Evolutionary conservation across 2,329 filamentous ascomycete species (phyloP).

Genomic region (Ceratocystiopsis brevicomis): DNA sequence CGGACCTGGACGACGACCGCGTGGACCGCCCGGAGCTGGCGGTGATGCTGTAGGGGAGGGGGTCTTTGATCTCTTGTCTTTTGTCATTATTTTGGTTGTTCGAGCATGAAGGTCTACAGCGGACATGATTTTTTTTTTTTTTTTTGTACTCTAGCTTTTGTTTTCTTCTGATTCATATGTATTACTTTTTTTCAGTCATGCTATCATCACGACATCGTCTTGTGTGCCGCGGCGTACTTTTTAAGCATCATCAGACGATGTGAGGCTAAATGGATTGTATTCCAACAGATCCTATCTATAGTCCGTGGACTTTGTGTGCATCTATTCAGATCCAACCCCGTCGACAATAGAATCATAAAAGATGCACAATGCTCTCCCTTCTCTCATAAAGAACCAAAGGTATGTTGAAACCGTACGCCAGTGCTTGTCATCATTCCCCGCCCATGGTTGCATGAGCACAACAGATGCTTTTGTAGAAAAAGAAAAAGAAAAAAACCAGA

Average conservation of each 20-base stretch:
- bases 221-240: too few relatives aligned
- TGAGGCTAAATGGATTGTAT: too few relatives aligned
- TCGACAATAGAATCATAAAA: not conserved
- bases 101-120: not conserved
- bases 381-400: constrained; percentile 5
- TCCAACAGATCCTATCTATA: too few relatives aligned
- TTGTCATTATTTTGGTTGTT: not conserved
- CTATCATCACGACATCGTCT: too few relatives aligned
- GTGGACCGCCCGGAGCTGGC: constrained; percentile 63
- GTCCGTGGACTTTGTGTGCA: too few relatives aligned
- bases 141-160: not conserved
- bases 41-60: constrained; percentile 48
- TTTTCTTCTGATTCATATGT: not conserved
- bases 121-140: not conserved
- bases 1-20: constrained; percentile 63
- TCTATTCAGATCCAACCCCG: too few relatives aligned
- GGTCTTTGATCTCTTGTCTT: not conserved
- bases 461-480: constrained; percentile 5
- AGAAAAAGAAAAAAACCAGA: not conserved
- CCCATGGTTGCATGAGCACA: constrained; percentile 7
- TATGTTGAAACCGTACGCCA: constrained; percentile 13
- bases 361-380: not conserved
- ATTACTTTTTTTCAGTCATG: not conserved
- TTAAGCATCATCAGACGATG: too few relatives aligned
- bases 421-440: constrained; percentile 8